Percentiles rank a stretch among this genome's conserved stretches.
These are phyloP conservation scores for Acanthamoeba royreba DNA, from an alignment of 208 protist species.

Conservation along the genomic window DNA sequence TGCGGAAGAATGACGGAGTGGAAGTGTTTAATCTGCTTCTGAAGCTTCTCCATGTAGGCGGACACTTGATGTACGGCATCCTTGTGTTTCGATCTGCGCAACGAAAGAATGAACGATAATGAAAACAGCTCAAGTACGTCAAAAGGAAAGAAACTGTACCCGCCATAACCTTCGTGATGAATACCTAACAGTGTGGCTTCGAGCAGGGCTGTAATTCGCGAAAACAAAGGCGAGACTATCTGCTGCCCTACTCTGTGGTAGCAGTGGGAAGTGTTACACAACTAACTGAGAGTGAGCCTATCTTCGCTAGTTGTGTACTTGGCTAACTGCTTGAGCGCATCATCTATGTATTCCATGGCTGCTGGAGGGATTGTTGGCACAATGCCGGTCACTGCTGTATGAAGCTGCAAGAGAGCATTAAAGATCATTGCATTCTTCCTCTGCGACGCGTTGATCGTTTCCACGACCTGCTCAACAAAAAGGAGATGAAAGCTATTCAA, in stretches of 20 bases:
- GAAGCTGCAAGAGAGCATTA: slow-evolving; percentile 19
- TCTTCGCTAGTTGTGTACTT: not conserved
- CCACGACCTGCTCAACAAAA: not conserved
- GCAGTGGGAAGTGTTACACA: not conserved
- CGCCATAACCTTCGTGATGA: slow-evolving; percentile 24
- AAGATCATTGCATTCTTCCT: slow-evolving; percentile 23
- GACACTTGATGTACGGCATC: not conserved
- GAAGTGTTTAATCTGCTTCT: slow-evolving; percentile 31
- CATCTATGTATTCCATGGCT: not conserved
- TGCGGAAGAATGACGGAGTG: not conserved
- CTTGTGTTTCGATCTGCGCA: not conserved
- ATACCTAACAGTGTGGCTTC: slow-evolving; percentile 6
- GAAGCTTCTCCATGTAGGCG: slow-evolving; percentile 35
- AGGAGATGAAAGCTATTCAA: not conserved
- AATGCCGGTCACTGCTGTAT: not conserved
- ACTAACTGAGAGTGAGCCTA: not conserved
- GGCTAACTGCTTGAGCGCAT: not conserved
- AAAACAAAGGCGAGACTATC: slow-evolving; percentile 3
- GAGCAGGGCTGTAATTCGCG: not conserved
- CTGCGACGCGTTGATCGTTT: not conserved
- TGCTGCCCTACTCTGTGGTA: slow-evolving; percentile 19
- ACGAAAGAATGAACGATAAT: not conserved
- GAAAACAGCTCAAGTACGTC: not conserved
- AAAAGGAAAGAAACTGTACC: not conserved
- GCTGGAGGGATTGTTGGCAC: not conserved